Conservation (phyloP, 345 rosid species). For the Salix viminalis region DNA sequence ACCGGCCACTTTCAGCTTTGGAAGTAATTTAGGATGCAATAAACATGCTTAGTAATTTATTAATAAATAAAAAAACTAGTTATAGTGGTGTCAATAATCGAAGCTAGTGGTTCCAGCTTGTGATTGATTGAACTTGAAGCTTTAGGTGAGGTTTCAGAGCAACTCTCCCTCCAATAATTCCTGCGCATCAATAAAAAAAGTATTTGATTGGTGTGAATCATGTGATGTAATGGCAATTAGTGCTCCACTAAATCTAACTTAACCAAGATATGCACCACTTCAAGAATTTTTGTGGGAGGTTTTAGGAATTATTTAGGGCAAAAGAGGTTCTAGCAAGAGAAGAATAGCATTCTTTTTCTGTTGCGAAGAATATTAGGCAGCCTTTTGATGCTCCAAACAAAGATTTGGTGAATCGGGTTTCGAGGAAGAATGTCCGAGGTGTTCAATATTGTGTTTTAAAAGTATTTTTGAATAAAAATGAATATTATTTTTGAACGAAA, state of each 20-base stretch:
- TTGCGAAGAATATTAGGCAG: not conserved
- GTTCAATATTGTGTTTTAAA: no score
- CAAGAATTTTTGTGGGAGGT: no score
- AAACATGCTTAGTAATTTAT: not conserved
- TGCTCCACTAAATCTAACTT: not conserved
- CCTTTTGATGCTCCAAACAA: not conserved
- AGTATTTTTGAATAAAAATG: no score
- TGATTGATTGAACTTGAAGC: not conserved
- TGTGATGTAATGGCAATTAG: not conserved
- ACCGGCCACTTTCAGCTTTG: constrained; percentile 1
- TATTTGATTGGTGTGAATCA: not conserved
- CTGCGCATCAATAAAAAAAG: not conserved
- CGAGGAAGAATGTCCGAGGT: not conserved
- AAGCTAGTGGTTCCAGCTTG: not conserved
- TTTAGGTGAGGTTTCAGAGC: not conserved
- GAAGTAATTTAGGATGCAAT: not conserved
- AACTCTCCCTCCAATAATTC: no score
- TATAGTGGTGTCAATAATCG: not conserved
- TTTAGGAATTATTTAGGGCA: not conserved
- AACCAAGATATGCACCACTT: not conserved
- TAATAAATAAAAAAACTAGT: not conserved
- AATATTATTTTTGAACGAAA: no score
- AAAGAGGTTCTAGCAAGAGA: not conserved
- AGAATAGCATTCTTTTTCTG: not conserved
- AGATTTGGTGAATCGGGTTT: not conserved